phyloP scores from a whole-genome alignment of 176 grass and related monocot species.

The Rhipidocladum racemiflorum region DNA sequence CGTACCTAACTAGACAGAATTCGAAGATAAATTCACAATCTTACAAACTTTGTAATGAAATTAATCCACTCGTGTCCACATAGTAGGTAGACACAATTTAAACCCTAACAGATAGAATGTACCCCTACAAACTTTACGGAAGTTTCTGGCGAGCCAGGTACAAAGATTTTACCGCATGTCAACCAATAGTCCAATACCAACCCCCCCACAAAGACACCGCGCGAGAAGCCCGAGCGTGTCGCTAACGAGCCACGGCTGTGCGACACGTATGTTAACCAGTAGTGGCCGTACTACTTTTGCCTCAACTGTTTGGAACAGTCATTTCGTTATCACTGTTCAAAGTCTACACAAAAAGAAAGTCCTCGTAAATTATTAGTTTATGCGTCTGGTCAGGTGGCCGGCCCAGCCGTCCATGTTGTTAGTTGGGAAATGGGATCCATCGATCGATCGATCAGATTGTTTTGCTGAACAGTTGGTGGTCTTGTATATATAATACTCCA shows the following conservation, averaged over 20 bases:
- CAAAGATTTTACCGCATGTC: not conserved
- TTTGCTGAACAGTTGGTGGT: constrained; percentile 8
- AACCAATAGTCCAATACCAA: too few relatives aligned
- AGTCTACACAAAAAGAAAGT: not conserved
- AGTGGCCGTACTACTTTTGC: too few relatives aligned
- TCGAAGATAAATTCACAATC: rapidly evolving
- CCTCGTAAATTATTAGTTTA: not conserved
- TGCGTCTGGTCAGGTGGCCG: constrained; percentile 21
- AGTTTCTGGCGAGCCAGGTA: not conserved
- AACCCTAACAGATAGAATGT: too few relatives aligned
- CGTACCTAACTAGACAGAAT: too few relatives aligned
- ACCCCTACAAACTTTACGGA: too few relatives aligned
- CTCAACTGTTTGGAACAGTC: not conserved
- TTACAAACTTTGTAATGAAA: too few relatives aligned
- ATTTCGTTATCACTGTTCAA: not conserved
- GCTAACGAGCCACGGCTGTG: not conserved
- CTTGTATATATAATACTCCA: not conserved
- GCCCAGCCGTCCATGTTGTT: constrained; percentile 21
- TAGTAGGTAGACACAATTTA: too few relatives aligned
- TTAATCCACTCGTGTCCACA: too few relatives aligned
- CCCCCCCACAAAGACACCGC: not conserved
- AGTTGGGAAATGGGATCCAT: constrained; percentile 21
- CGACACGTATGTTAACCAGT: constrained; percentile 18
- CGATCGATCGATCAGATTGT: constrained; percentile 7
- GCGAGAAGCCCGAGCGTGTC: not conserved